These are phyloP conservation scores for Fusarium solani-melongenae DNA, from an alignment of 2,329 filamentous ascomycete species.

Conservation along the genomic window DNA sequence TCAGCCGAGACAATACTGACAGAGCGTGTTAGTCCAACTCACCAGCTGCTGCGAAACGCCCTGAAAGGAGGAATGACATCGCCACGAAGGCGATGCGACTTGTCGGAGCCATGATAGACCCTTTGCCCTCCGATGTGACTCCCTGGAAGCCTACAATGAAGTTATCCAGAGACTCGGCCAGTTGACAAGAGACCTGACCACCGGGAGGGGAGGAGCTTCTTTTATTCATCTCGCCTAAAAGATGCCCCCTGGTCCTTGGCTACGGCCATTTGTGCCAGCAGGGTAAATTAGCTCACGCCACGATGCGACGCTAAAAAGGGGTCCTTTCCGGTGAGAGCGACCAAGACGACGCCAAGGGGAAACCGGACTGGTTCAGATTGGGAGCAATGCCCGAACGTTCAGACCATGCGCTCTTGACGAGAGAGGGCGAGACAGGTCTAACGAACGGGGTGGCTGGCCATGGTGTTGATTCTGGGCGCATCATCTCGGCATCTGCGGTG, in stretches of 20 bases:
- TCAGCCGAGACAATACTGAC: not conserved
- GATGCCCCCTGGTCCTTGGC: slow-evolving; percentile 15
- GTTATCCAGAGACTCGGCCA: slow-evolving; percentile 8
- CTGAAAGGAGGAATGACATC: slow-evolving; percentile 38
- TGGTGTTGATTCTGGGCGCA: not conserved
- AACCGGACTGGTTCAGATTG: slow-evolving; percentile 12
- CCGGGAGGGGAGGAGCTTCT: slow-evolving; percentile 7
- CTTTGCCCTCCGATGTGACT: slow-evolving; percentile 31
- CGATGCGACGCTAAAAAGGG: slow-evolving; percentile 31
- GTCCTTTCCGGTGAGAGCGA: slow-evolving; percentile 15
- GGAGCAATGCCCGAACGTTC: slow-evolving; percentile 16
- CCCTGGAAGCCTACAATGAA: slow-evolving; percentile 15
- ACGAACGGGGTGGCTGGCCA: slow-evolving; percentile 10
- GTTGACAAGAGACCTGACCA: not conserved
- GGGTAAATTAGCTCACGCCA: slow-evolving; percentile 39
- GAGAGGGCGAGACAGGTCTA: not conserved
- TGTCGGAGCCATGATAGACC: slow-evolving; percentile 38
- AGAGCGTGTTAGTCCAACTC: slow-evolving; percentile 4
- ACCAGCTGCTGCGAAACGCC: slow-evolving; percentile 38
- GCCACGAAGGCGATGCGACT: slow-evolving; percentile 39
- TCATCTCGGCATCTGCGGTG: not conserved
- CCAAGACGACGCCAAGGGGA: slow-evolving; percentile 1
- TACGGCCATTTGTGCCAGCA: slow-evolving; percentile 20
- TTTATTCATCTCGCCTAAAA: slow-evolving; percentile 42
- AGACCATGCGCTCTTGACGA: not conserved